Conservation (phyloP, 2,329 filamentous ascomycete species). For the Penicillium decumbens region DNA sequence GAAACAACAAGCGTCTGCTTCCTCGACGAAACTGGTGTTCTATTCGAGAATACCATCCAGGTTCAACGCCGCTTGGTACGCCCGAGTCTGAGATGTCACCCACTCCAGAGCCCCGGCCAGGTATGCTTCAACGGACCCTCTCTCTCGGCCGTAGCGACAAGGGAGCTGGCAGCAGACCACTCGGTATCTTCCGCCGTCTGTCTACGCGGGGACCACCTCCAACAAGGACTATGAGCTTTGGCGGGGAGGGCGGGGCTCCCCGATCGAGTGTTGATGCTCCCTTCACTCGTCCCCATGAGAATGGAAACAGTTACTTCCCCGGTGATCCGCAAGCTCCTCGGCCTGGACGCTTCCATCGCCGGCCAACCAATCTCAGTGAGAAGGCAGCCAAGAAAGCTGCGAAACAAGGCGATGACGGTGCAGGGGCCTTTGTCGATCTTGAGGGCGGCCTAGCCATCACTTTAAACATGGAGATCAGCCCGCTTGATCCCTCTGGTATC, state of each 20-base stretch:
- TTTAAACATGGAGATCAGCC: slow-evolving; percentile 82
- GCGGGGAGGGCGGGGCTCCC: slow-evolving; percentile 24
- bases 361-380: slow-evolving; percentile 62
- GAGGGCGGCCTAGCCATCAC: slow-evolving; percentile 81
- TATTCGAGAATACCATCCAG: slow-evolving; percentile 77
- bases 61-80: slow-evolving; percentile 66
- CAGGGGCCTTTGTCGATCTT: slow-evolving; percentile 62
- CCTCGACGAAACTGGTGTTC: slow-evolving; percentile 95
- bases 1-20: slow-evolving; percentile 86
- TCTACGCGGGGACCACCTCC: slow-evolving; percentile 41
- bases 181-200: slow-evolving; percentile 44
- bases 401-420: slow-evolving; percentile 51
- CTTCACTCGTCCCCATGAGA: slow-evolving; percentile 26
- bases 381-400: slow-evolving; percentile 56
- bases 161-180: slow-evolving; percentile 35
- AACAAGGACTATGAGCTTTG: slow-evolving; percentile 36
- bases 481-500: slow-evolving; percentile 78
- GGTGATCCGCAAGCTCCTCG: slow-evolving; percentile 21
- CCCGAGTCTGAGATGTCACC: slow-evolving; percentile 49
- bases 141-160: slow-evolving; percentile 56
- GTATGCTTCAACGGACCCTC: slow-evolving; percentile 53
- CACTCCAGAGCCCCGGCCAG: slow-evolving; percentile 29
- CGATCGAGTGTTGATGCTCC: slow-evolving; percentile 36
- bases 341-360: slow-evolving; percentile 57
- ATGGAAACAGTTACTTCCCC: slow-evolving; percentile 34